A percentile compares a stretch with the other conserved stretches of the same genome.
phyloP scores from a whole-genome alignment of 768 basidiomycete species.

The Suillus subluteus region DNA sequence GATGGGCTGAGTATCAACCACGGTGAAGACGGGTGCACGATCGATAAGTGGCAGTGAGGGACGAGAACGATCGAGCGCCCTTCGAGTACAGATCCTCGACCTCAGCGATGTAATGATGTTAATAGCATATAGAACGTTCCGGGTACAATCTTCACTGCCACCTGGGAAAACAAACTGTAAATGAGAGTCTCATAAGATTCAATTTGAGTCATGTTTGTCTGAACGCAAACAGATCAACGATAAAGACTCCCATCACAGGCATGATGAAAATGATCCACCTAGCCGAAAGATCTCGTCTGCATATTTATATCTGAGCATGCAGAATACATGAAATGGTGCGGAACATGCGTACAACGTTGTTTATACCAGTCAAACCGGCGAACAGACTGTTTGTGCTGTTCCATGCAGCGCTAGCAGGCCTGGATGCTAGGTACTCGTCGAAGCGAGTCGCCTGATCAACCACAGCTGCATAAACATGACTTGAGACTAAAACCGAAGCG shows the following conservation, averaged over 20 bases:
- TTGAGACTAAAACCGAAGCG: not conserved
- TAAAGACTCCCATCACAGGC: not conserved
- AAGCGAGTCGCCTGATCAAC: constrained; percentile 66
- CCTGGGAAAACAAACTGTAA: constrained; percentile 32
- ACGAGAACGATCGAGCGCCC: constrained; percentile 64
- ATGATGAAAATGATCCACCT: constrained; percentile 17
- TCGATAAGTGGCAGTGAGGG: constrained; percentile 65
- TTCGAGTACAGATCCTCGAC: constrained; percentile 23
- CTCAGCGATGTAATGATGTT: constrained; percentile 9
- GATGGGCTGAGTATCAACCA: constrained; percentile 60
- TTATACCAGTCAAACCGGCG: constrained; percentile 71
- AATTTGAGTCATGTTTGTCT: constrained; percentile 27
- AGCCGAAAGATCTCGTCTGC: constrained; percentile 14
- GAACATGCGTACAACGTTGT: constrained; percentile 51
- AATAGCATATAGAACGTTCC: not conserved
- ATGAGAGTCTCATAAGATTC: constrained; percentile 29
- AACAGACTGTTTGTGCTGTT: constrained; percentile 59
- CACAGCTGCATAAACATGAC: constrained; percentile 16
- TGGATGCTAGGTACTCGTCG: constrained; percentile 46
- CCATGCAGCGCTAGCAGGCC: constrained; percentile 59
- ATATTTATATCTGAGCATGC: not conserved
- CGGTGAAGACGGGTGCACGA: constrained; percentile 54
- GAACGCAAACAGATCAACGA: not conserved
- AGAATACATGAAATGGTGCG: not conserved
- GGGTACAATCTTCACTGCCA: not conserved